A percentile compares a stretch with the other conserved stretches of the same genome.
phyloP scores from a whole-genome alignment of 1,284 basidiomycete species.

The Ganoderma leucocontextum region DNA sequence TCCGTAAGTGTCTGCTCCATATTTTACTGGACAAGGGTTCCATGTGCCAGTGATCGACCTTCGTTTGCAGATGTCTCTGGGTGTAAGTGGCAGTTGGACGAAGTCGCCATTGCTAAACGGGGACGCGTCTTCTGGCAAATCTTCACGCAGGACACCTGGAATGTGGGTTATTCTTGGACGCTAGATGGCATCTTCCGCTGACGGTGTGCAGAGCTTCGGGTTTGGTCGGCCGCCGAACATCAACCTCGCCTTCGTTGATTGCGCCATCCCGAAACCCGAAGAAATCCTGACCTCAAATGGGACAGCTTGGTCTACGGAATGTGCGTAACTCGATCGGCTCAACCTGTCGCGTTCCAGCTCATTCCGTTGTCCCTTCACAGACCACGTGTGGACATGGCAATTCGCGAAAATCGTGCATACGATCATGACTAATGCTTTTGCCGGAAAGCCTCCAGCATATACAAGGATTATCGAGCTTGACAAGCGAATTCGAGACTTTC shows the following conservation, averaged over 20 bases:
- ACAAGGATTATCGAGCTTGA: slow-evolving; percentile 52
- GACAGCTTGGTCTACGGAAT: slow-evolving; percentile 52
- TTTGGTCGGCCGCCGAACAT: slow-evolving; percentile 68
- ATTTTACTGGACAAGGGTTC: too few species aligned
- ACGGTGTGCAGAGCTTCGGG: slow-evolving; percentile 59
- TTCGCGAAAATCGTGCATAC: slow-evolving; percentile 60
- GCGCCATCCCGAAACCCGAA: slow-evolving; percentile 57
- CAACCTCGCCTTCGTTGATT: slow-evolving; percentile 61
- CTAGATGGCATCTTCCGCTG: neutral
- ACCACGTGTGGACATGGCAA: slow-evolving; percentile 61
- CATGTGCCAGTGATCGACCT: neutral
- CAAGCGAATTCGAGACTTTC: slow-evolving; percentile 53
- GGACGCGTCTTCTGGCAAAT: slow-evolving; percentile 72
- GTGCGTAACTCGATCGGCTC: slow-evolving; percentile 45
- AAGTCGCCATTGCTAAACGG: slow-evolving; percentile 54
- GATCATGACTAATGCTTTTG: slow-evolving; percentile 62
- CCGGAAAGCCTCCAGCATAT: slow-evolving; percentile 58
- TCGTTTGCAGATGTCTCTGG: slow-evolving; percentile 62
- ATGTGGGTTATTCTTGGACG: slow-evolving; percentile 48
- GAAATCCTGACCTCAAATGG: slow-evolving; percentile 47
- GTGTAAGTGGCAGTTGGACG: slow-evolving; percentile 63
- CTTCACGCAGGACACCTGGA: slow-evolving; percentile 63
- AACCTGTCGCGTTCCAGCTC: neutral
- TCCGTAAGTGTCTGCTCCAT: slow-evolving; percentile 53
- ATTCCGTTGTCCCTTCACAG: slow-evolving; percentile 44